Evolutionary conservation across 139 green algal species (phyloP), one percentile per base, ranked within the genome.

Genomic region (Trebouxia sp.): DNA sequence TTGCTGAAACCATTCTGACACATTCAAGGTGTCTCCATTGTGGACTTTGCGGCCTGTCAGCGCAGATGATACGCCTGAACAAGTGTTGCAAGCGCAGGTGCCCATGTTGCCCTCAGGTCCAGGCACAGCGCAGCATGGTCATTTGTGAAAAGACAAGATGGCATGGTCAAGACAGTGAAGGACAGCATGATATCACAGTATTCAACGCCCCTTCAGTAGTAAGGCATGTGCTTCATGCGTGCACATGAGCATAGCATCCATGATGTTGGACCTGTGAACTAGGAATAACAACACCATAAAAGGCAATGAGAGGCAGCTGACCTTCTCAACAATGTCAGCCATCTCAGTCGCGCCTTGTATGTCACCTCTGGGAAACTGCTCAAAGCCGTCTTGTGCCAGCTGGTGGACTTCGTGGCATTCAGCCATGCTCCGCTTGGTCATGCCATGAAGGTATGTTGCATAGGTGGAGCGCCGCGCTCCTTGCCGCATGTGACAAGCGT

Each of bases 401-500:
- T 39, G 39, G 39, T 56, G 35, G 6, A 26, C 67, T 9, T 7
- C 10, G 17, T 0, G 9, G 26, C 42, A 53, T 7, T 35, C n/a
- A 10, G 22, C 67, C 67, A 77, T 56, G 39, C 26, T 35, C 11
- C 14, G 26, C 39, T 38, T 1, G 3, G 67, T 56, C 14, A 77
- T 38, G n/a, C 14, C 10, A 24, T 77, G 41, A 10, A 77, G 26
- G 67, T 56, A 53, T 17, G 39, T 24, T 8, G 42, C 9, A 17
- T 77, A 77, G 26, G 41, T 38, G 28, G 10, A 24, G 20, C 67
- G 67, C 10, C 67, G 67, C 41, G 26, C n/a, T 22, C 35, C 67
- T 56, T 55, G 26, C 12, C 42, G 67, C 41, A 77, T 53, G n/a
- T 53, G 67, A 6, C 67, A 77, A 9, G 67, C 39, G 30, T 77